Evolutionary conservation across 345 rosid species (phyloP), one percentile per base, ranked within the genome.

Genomic region (Ceriops zippeliana): DNA sequence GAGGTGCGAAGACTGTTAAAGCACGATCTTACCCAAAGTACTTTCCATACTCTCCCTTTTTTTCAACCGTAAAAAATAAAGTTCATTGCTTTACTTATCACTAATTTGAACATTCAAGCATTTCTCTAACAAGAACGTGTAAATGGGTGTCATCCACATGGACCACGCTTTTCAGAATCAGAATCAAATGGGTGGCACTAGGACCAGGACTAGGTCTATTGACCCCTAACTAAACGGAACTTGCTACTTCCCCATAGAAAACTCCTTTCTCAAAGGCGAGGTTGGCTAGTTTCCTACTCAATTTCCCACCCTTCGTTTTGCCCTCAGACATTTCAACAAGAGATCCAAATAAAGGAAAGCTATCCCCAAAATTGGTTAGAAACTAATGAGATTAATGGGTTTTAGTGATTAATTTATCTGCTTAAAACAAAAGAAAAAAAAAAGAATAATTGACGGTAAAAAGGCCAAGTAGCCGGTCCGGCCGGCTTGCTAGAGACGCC

Each of bases 161-260:
- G 72, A 70, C 24, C 15, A 24, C 22, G 65, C 46, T 47, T 26
- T 42, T 63, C 34, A 54, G 67, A 49, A 58, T 8, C 31, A 56
- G 28, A 56, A 3, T 56, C 30, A 56, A 22, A 21, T 35, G 68
- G 22, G 49, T 34, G 69, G 59, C 52, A 37, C 46, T 19, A 17
- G 61, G 73, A 57, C 66, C 47, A 38, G 63, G 84, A 79, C 83
- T 59, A 38, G 70, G 86, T 86, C 86, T 62, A 64, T 74, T 37
- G 31, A 24, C 58, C 81, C 86, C 87, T 70, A 64, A 73, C 65
- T 58, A 65, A 75, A 80, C 84, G 87, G 86, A 84, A 82, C 78
- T 78, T 62, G 69, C 78, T 27, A 34, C 72, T 73, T 56, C 19
- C 57, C 53, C 63, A 16, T 68, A 62, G 65, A 51, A 75, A 75